These are phyloP conservation scores for Phyllosticta paracitricarpa DNA, from an alignment of 2,329 filamentous ascomycete species.

Conservation along the genomic window DNA sequence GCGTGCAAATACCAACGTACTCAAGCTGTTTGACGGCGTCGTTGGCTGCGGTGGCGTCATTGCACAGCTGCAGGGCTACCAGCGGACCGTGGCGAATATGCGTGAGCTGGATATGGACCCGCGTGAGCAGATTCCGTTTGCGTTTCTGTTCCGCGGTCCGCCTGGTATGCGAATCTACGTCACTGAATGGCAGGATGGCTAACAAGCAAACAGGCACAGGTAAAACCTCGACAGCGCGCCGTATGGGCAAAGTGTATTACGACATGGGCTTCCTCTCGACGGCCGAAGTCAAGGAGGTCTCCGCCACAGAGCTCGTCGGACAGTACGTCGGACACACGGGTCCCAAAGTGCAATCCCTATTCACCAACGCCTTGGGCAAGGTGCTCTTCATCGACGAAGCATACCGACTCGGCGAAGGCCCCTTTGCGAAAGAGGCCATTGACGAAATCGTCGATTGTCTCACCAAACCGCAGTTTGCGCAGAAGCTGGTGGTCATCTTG, in stretches of 20 bases:
- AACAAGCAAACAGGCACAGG: constrained; percentile 45
- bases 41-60: constrained; percentile 51
- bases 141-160: constrained; percentile 57
- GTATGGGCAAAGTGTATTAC: constrained; percentile 67
- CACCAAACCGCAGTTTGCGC: constrained; percentile 47
- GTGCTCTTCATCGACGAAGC: constrained; percentile 66
- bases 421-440: constrained; percentile 48
- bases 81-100: constrained; percentile 43
- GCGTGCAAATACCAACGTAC: constrained; percentile 39
- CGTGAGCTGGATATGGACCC: constrained; percentile 45
- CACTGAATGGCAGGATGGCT: background rate
- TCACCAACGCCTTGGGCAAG: constrained; percentile 54
- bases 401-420: constrained; percentile 50
- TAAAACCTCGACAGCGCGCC: constrained; percentile 63
- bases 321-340: constrained; percentile 61
- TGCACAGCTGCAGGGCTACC: constrained; percentile 44
- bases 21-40: constrained; percentile 46
- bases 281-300: constrained; percentile 54
- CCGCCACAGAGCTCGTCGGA: constrained; percentile 58
- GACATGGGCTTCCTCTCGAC: constrained; percentile 59
- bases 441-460: constrained; percentile 43
- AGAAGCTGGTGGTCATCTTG: constrained; percentile 56
- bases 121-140: constrained; percentile 51
- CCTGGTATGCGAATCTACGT: constrained; percentile 38
- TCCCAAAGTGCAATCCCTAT: constrained; percentile 50